Base-by-base conservation (phyloP, 2,329 filamentous ascomycete genomes). In the Diaporthe ilicicola region DNA sequence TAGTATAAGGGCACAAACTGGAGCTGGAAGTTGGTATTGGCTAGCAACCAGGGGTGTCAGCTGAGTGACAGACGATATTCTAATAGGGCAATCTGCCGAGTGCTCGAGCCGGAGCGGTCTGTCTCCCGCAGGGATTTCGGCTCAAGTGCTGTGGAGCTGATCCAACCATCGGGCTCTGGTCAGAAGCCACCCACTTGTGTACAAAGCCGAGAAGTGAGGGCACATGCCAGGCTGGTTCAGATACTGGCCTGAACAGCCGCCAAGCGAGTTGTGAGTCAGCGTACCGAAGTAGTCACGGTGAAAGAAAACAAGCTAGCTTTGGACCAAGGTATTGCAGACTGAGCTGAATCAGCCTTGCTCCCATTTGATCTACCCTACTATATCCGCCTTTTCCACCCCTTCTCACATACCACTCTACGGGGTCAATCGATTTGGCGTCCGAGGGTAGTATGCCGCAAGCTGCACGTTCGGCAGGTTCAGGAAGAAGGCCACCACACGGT, bases 401-500 rank as follows among this genome's bases (percentile, higher is more conserved):
- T 17, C 17, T 13, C n/a, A 3, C 42, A 62, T 44, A 9, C 24
- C 59, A 34, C 29, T 55, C 78, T 80, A 89, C 74, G 88, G 88
- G 72, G 85, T 76, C 75, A 90, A 79, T 70, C 88, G 84, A 85
- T 89, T 90, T 9, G 89, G 88, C 19, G 88, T 91, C 61, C 88
- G 82, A 12, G 89, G 88, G 77, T 89, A 90, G 76, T 86, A 89
- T 65, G 83, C 83, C 29, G 88, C 84, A 62, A 90, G 80, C 75
- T 90, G 88, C 69, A 90, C 88, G 75, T 85, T 89, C 2, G 88
- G 89, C 74, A 91, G 77, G 75, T 85, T 85, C 72, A 91, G 78
- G 77, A 86, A 90, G 86, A 87, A 91, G 7, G 89, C 87, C 64
- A 97, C 91, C 66, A 98, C 92, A 78, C 95, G 91, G 83, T 98